Percentiles rank a stretch among this genome's conserved stretches.
phyloP scores from a whole-genome alignment of 2,329 filamentous ascomycete genomes.

The Neocatenulostroma microsporum region DNA sequence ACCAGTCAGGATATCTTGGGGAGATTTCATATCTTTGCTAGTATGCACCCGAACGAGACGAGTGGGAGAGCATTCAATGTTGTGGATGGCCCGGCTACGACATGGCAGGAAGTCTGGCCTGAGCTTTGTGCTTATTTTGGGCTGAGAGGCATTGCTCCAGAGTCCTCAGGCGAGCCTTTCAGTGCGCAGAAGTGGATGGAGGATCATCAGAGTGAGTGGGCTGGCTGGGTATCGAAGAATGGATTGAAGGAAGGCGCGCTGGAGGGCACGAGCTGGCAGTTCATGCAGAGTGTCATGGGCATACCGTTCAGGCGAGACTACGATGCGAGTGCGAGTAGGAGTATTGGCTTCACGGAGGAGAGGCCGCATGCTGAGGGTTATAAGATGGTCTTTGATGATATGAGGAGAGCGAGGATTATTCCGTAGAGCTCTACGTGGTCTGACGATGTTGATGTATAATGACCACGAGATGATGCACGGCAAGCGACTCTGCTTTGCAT shows the following conservation, averaged over 20 bases:
- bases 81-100: constrained; percentile 17
- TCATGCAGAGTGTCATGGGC: constrained; percentile 35
- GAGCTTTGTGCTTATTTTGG: constrained; percentile 19
- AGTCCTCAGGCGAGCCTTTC: constrained; percentile 16
- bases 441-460: too few species aligned
- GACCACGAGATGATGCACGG: too few species aligned
- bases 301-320: constrained; percentile 41
- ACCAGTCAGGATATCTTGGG: constrained; percentile 31
- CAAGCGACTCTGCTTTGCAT: too few species aligned
- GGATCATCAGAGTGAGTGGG: constrained; percentile 26
- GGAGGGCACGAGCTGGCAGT: constrained; percentile 31
- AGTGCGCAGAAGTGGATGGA: constrained; percentile 30
- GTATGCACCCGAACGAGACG: constrained; percentile 7
- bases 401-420: constrained; percentile 38
- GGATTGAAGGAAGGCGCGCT: constrained; percentile 31
- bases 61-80: constrained; percentile 19
- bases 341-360: constrained; percentile 36
- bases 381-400: constrained; percentile 37
- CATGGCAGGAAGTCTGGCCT: constrained; percentile 21
- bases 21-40: constrained; percentile 15
- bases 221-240: constrained; percentile 28
- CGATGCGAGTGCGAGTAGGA: constrained; percentile 38
- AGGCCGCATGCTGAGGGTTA: constrained; percentile 32
- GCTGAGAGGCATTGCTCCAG: constrained; percentile 15
- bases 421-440: constrained; percentile 17